Percentiles rank a stretch among this genome's conserved stretches.
Conservation (phyloP, 1,284 basidiomycete genomes). For the Phaffia rhodozyma region DNA sequence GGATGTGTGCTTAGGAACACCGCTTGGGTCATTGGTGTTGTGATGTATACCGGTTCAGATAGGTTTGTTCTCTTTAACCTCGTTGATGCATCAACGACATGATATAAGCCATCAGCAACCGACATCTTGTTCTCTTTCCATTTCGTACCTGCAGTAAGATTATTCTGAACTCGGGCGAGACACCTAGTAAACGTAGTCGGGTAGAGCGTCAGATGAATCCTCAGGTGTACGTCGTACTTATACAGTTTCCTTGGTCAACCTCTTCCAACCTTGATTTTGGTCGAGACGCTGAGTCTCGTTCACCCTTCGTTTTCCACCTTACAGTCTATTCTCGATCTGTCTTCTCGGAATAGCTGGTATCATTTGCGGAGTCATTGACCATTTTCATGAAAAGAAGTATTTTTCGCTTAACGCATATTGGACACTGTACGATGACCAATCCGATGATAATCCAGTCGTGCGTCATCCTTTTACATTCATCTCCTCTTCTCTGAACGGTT, state of each 20-base stretch:
- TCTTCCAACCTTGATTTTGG: too few species aligned
- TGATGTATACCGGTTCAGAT: conserved; percentile 87
- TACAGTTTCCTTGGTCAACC: neutral
- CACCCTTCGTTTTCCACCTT: neutral
- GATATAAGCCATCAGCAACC: too few species aligned
- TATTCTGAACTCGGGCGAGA: conserved; percentile 88
- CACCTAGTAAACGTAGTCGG: conserved; percentile 39
- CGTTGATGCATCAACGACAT: too few species aligned
- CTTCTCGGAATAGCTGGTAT: conserved; percentile 73
- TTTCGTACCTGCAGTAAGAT: conserved; percentile 49
- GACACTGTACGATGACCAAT: conserved; percentile 54
- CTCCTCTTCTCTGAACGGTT: neutral
- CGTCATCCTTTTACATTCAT: conserved; percentile 40
- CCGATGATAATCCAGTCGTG: conserved; percentile 59
- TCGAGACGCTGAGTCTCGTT: too few species aligned
- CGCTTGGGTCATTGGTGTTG: conserved; percentile 84
- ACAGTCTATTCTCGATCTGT: conserved; percentile 66
- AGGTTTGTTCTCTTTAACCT: conserved; percentile 35
- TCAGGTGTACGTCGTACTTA: neutral
- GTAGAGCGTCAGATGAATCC: conserved; percentile 17
- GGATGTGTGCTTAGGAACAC: conserved; percentile 91
- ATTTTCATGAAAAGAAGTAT: conserved; percentile 61
- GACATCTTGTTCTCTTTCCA: too few species aligned
- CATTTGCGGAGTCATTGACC: conserved; percentile 75
- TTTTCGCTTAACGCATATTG: conserved; percentile 65